Percentiles rank a stretch among this genome's conserved stretches.
phyloP scores from a whole-genome alignment of 2,329 filamentous ascomycete species.

The Paraphaeosphaeria minitans region DNA sequence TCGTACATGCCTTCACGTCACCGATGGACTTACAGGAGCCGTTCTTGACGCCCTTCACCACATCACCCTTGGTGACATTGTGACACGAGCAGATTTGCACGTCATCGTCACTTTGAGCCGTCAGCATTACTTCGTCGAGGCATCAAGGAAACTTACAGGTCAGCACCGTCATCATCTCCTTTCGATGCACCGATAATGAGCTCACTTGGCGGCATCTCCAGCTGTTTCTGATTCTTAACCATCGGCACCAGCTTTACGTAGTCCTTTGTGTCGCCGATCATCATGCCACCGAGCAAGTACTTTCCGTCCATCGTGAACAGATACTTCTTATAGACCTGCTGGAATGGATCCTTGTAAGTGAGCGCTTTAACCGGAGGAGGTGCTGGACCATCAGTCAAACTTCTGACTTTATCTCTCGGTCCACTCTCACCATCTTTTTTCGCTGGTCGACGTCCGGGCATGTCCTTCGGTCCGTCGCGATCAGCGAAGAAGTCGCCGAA shows the following conservation, averaged over 20 bases:
- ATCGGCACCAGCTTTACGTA: constrained; percentile 88
- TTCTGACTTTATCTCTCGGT: constrained; percentile 55
- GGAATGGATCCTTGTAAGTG: constrained; percentile 87
- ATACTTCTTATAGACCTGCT: constrained; percentile 91
- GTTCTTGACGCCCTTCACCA: constrained; percentile 73
- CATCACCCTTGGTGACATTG: constrained; percentile 85
- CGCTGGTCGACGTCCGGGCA: constrained; percentile 64
- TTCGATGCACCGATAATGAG: constrained; percentile 81
- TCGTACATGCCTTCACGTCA: constrained; percentile 87
- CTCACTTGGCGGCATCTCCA: constrained; percentile 79
- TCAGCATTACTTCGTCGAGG: constrained; percentile 16
- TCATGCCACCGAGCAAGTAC: constrained; percentile 92
- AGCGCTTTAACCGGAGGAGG: constrained; percentile 75
- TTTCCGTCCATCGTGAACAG: constrained; percentile 89
- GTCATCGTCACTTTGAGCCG: constrained; percentile 65
- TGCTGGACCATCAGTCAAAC: constrained; percentile 60
- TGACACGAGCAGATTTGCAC: constrained; percentile 92
- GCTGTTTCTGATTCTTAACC: constrained; percentile 79
- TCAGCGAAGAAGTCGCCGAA: constrained; percentile 96
- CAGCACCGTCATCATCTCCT: constrained; percentile 75
- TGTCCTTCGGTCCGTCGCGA: constrained; percentile 75
- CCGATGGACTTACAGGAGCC: constrained; percentile 81
- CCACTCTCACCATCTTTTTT: constrained; percentile 50
- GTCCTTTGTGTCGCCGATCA: constrained; percentile 91
- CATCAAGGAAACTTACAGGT: constrained; percentile 57